Conservation (phyloP, 176 grass and related monocot species). For the Saccharum spontaneum region DNA sequence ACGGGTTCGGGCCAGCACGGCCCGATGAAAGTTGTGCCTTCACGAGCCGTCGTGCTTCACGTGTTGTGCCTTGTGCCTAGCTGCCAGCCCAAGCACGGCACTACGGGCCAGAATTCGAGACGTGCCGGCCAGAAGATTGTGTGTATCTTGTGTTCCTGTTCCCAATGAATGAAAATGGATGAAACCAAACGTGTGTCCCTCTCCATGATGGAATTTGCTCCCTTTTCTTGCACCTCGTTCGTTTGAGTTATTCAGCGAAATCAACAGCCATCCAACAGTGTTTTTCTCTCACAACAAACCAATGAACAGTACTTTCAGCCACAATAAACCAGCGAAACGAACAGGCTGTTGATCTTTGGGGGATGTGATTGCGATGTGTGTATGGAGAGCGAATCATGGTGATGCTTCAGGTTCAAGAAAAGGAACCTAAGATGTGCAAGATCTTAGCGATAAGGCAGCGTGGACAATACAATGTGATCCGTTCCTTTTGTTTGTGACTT, state of each 20-base stretch:
- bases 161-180: slow-evolving; percentile 20
- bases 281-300: no score
- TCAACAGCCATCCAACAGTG: no score
- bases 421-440: not conserved
- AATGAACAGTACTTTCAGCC: no score
- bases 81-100: no score
- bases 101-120: no score
- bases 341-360: not conserved
- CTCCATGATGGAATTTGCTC: slow-evolving; percentile 5
- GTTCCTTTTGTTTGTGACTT: not conserved
- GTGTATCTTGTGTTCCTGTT: slow-evolving; percentile 30
- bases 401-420: slow-evolving; percentile 40
- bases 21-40: no score
- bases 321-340: no score
- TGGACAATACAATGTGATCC: not conserved
- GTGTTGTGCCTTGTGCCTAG: no score
- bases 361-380: slow-evolving; percentile 4
- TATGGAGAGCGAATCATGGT: not conserved
- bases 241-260: no score
- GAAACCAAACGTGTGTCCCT: slow-evolving; percentile 21
- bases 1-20: no score
- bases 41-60: no score
- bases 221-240: no score
- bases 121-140: not conserved
- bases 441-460: not conserved